Conservation (phyloP, 768 basidiomycete species). For the Podaxis mareebaensis region DNA sequence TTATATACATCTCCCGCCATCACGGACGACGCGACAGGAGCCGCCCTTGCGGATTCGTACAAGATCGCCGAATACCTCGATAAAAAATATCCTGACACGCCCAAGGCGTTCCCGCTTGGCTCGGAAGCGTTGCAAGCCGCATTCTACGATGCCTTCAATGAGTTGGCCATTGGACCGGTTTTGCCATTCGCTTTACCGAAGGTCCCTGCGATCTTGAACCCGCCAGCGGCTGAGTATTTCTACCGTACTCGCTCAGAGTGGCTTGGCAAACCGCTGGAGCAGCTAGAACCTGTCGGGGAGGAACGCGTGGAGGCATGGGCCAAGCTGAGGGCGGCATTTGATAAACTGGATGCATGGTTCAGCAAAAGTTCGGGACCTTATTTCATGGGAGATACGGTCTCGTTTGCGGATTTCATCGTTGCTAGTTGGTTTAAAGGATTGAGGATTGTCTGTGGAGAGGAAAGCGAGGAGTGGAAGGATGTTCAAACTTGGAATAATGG, state of each 20-base stretch:
- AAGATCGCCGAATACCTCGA: constrained; percentile 52
- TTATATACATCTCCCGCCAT: constrained; percentile 48
- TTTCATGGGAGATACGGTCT: constrained; percentile 5
- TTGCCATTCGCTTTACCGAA: constrained; percentile 17
- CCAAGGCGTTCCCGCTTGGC: constrained; percentile 30
- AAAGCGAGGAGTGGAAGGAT: constrained; percentile 37
- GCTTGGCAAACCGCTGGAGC: neutral
- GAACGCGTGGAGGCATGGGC: neutral
- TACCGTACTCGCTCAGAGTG: constrained; percentile 16
- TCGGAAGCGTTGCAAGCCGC: constrained; percentile 19
- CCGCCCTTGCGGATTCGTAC: constrained; percentile 38
- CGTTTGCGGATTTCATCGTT: constrained; percentile 40
- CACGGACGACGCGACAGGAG: constrained; percentile 41
- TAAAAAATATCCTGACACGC: constrained; percentile 42
- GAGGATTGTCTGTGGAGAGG: constrained; percentile 29
- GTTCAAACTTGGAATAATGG: constrained; percentile 37
- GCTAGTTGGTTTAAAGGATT: constrained; percentile 30
- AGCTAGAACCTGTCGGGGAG: constrained; percentile 7
- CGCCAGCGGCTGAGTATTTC: constrained; percentile 19
- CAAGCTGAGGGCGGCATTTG: constrained; percentile 8
- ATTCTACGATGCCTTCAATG: constrained; percentile 14
- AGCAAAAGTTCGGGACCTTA: neutral
- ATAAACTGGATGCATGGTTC: constrained; percentile 5
- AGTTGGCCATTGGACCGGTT: neutral
- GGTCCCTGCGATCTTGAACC: constrained; percentile 16